Evolutionary conservation across 2,329 filamentous ascomycete species (phyloP).

Genomic region (Ophiostoma ips): DNA sequence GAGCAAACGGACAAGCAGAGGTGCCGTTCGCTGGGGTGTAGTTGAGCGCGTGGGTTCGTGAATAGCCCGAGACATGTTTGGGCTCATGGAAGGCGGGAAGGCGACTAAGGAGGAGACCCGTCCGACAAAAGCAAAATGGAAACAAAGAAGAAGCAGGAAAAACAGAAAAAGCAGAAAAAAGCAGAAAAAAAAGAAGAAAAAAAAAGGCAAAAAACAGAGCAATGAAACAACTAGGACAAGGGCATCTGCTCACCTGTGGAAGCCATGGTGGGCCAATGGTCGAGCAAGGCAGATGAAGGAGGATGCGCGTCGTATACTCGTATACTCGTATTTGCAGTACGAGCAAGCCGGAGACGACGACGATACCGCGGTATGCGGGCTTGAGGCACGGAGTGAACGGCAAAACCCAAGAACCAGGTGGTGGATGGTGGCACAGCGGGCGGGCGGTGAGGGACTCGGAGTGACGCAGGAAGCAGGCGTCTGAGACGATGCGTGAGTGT

Average conservation of each 20-base stretch:
- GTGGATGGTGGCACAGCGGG: neutral
- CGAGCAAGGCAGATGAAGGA: too few species aligned
- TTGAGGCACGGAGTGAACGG: too few species aligned
- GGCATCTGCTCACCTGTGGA: neutral
- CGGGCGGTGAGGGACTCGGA: neutral
- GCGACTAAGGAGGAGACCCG: neutral
- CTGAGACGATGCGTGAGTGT: neutral
- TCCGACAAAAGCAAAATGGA: too few species aligned
- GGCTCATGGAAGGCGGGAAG: neutral
- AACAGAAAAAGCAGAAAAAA: neutral
- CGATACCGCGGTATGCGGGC: too few species aligned
- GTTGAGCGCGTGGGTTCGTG: neutral
- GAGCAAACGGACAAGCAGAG: too few species aligned
- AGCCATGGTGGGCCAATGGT: neutral
- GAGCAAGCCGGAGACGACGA: too few species aligned
- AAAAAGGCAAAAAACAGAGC: neutral
- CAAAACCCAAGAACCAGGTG: too few species aligned
- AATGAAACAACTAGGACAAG: neutral
- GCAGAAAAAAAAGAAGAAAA: neutral
- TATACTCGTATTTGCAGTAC: too few species aligned
- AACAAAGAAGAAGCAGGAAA: neutral
- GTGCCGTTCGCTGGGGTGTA: neutral
- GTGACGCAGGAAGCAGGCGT: neutral
- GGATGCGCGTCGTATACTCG: too few species aligned
- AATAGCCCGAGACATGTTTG: slow-evolving; percentile 5